Percentiles rank a stretch among this genome's conserved stretches.
Conservation (phyloP, 2,329 filamentous ascomycete genomes). For the Colletotrichum tropicale region DNA sequence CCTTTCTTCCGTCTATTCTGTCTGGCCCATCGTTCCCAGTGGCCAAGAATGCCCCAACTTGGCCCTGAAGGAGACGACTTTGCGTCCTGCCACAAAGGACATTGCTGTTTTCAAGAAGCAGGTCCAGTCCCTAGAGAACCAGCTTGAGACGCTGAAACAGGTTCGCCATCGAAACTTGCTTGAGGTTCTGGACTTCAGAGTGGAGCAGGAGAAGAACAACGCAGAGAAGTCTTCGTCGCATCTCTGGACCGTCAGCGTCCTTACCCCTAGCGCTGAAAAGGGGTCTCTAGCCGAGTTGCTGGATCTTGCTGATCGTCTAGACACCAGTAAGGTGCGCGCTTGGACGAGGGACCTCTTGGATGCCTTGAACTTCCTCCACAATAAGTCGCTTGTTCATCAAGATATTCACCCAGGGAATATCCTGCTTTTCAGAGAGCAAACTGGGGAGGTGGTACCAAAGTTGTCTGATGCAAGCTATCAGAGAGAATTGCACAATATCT, state of each 20-base stretch:
- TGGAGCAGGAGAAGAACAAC: conserved; percentile 58
- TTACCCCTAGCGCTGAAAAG: conserved; percentile 80
- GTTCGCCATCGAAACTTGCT: conserved; percentile 79
- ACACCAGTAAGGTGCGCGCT: conserved; percentile 76
- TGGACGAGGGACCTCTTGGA: conserved; percentile 95
- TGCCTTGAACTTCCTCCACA: conserved; percentile 85
- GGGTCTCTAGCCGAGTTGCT: conserved; percentile 84
- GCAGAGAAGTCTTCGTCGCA: conserved; percentile 37
- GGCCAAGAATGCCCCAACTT: conserved; percentile 66
- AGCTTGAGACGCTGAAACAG: conserved; percentile 76
- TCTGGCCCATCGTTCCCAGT: conserved; percentile 68
- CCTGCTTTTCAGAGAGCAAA: conserved; percentile 72
- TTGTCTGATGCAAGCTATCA: conserved; percentile 78
- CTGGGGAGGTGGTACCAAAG: conserved; percentile 74
- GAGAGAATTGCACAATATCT: conserved; percentile 67
- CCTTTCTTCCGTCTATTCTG: conserved; percentile 72
- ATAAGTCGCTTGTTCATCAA: conserved; percentile 82
- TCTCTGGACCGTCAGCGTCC: conserved; percentile 74
- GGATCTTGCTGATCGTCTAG: conserved; percentile 76
- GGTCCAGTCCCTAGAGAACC: conserved; percentile 76
- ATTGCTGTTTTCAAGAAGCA: conserved; percentile 73
- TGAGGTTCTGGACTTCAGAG: conserved; percentile 82
- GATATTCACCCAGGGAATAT: conserved; percentile 82
- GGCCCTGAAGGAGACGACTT: conserved; percentile 72
- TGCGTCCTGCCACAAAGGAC: conserved; percentile 64